Conservation (phyloP, 129 eudicot species). For the Daucus carota region DNA sequence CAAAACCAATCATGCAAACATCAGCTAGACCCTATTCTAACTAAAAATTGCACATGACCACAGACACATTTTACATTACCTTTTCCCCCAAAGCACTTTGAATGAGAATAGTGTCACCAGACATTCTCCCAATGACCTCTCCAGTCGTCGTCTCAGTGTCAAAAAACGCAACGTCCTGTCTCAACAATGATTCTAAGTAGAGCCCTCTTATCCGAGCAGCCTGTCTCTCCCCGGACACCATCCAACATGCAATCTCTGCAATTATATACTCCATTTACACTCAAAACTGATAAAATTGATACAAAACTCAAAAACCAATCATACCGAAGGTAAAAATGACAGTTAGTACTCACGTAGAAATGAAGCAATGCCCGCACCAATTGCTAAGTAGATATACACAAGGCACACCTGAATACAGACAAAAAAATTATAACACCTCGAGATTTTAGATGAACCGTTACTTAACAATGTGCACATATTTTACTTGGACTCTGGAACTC, state of each 20-base stretch:
- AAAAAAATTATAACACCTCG: no score
- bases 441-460: no score
- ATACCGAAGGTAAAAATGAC: not conserved
- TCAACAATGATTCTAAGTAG: conserved; percentile 45
- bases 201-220: conserved; percentile 45
- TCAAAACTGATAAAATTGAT: not conserved
- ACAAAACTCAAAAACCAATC: no score
- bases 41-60: no score
- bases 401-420: conserved; percentile 35
- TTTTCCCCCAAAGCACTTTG: conserved; percentile 33
- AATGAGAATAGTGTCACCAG: conserved; percentile 54
- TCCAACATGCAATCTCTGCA: conserved; percentile 56
- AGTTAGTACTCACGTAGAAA: conserved; percentile 41
- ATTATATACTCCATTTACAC: not conserved
- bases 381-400: conserved; percentile 39
- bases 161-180: conserved; percentile 52
- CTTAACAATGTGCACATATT: no score
- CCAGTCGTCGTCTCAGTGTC: conserved; percentile 69
- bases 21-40: no score
- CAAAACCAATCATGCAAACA: no score
- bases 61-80: no score
- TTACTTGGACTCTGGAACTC: no score
- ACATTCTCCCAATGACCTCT: conserved; percentile 57
- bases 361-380: conserved; percentile 42
- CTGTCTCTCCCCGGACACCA: conserved; percentile 53